Evolutionary conservation across 2,329 filamentous ascomycete species (phyloP).

Genomic region (Fusarium sp.): DNA sequence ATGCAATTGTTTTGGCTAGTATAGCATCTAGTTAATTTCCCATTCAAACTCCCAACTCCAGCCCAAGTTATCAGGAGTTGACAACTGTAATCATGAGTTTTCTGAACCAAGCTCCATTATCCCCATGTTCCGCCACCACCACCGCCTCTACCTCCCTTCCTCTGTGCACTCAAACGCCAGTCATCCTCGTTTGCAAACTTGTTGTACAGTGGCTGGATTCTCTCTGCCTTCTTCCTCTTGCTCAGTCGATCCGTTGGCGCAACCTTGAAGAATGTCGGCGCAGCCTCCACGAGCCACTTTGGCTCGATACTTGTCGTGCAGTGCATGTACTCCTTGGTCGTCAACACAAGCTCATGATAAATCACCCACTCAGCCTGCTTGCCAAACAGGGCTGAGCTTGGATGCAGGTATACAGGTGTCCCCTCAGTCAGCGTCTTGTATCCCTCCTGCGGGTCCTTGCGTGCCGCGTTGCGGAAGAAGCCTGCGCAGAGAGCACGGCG

Average conservation of each 20-base stretch:
- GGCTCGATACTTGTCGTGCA: slow-evolving; percentile 93
- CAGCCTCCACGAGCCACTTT: slow-evolving; percentile 92
- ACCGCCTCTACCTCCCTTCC: slow-evolving; percentile 83
- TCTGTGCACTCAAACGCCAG: slow-evolving; percentile 92
- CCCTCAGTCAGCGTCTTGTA: slow-evolving; percentile 98
- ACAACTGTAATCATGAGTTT: not conserved
- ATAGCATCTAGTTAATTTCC: not conserved
- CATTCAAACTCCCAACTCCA: slow-evolving; percentile 2
- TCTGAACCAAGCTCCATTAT: slow-evolving; percentile 51
- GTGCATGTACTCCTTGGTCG: slow-evolving; percentile 98
- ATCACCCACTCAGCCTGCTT: slow-evolving; percentile 98
- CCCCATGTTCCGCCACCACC: slow-evolving; percentile 95
- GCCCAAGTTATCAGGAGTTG: not conserved
- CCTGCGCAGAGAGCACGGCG: slow-evolving; percentile 90
- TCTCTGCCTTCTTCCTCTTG: slow-evolving; percentile 92
- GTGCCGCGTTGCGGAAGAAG: slow-evolving; percentile 94
- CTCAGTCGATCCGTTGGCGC: slow-evolving; percentile 87
- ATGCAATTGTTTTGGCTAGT: not conserved
- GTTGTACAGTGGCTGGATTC: slow-evolving; percentile 95
- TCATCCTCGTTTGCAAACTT: slow-evolving; percentile 93
- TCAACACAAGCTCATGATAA: slow-evolving; percentile 90
- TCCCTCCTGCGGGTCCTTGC: slow-evolving; percentile 95
- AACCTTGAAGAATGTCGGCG: slow-evolving; percentile 99
- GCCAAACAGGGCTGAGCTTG: slow-evolving; percentile 89
- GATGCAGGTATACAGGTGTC: slow-evolving; percentile 95